Base-by-base conservation (phyloP, 2,329 filamentous ascomycete genomes). In the Colletotrichum navitas region DNA sequence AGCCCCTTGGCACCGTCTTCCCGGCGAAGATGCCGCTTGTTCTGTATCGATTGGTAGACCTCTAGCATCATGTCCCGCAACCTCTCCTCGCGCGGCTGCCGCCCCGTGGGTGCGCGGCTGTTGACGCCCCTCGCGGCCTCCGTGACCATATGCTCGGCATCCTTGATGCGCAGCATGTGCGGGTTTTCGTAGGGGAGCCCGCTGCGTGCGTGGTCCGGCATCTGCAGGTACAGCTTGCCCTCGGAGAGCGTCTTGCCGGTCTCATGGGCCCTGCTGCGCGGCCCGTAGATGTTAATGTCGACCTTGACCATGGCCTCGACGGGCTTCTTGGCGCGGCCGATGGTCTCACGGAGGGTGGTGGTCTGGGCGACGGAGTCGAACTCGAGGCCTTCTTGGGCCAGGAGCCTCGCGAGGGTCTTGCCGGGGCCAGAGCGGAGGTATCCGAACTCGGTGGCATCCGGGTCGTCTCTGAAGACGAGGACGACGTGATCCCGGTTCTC, bases 231-330 rank as follows among this genome's bases (percentile, higher is more conserved):
- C 0, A 81, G 64, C 60, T 79, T 80, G 0, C 74, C 72, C 0
- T 68, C 24, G 0, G 80, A 80, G 1, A 83, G 71, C 3, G 61
- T 63, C 1, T 76, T 67, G 0, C 81, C 82, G 26, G 82, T 72
- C 1, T 65, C 18, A 0, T 61, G 64, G 1, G 74, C 75, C 2
- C 65, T 24, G 4, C 47, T n/a, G 1, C 65, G 65, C 0, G 77
- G 78, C 0, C 82, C 82, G 66, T 83, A 83, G 0, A 83, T 67
- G 54, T 83, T 81, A 61, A 83, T 80, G 63, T 82, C 77, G 1
- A 83, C 74, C 47, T 75, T 74, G 21, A 78, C 76, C 36, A 78
- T 74, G 2, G 79, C 78, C 1, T 81, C 78, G 3, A 70, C 55
- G 0, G 77, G 52, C 67, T 79, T 80, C 12, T 71, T 75, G 1